Evolutionary conservation across 73 alveolate species (phyloP), one percentile per base, ranked within the genome.

Genomic region (Paramecium caudatum): DNA sequence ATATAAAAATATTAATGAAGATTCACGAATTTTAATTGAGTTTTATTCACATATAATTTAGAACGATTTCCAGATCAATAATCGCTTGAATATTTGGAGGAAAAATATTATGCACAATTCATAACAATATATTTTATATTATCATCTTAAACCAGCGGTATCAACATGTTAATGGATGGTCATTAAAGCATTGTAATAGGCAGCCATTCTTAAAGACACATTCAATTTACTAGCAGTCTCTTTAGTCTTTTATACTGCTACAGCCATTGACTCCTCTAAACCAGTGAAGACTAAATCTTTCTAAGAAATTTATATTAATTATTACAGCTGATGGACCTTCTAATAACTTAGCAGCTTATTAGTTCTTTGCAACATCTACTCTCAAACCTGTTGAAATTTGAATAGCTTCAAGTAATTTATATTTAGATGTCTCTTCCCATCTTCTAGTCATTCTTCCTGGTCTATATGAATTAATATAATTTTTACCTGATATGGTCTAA

Each of bases 391-490:
- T 91, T 6, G 82, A 34, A 15, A 48, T 55, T 32, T 84, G 25
- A 46, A 91, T 85, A 19, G 90, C 91, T 32, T 62, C 91, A 39
- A 94, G 36, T 32, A 94, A 48, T 23, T 90, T 85, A n/a, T 46
- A 70, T 86, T 93, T 95, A 23, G 94, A 47, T 61, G 94, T 90
- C 47, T 82, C 96, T 81, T 94, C 95, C 94, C 97, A 94, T 85
- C 93, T 93, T 92, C 95, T 95, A 33, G 96, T 94, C 48, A 96
- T 91, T 94, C 93, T 93, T 86, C 99, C 99, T 19, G 97, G 96
- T 47, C 92, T 49, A 46, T 37, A 41, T 6, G 2, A 19, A 2
- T 0, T 0, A 19, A 34, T 21, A 41, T 15, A 0, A 74, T 19
- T 15, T 37, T 9, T 36, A 74, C 88, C 88, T 74, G 34, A 90